Conservation (phyloP, 1,284 basidiomycete genomes). For the Ganoderma meredithae region DNA sequence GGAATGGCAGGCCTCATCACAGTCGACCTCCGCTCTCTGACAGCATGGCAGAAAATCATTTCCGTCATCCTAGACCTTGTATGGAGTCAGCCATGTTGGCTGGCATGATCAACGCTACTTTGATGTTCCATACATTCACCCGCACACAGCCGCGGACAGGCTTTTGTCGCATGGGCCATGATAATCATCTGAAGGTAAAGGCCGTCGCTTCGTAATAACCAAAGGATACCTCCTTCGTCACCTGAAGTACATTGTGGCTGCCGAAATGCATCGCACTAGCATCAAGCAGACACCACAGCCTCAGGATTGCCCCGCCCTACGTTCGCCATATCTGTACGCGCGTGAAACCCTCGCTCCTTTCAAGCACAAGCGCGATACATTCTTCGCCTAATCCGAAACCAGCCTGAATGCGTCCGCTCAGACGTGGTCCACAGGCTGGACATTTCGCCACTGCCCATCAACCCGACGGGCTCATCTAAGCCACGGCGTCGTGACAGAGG, state of each 20-base stretch:
- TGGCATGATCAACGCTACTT: neutral
- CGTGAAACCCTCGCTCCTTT: conserved; percentile 22
- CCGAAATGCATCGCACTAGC: conserved; percentile 42
- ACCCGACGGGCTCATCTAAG: neutral
- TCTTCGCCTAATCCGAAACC: conserved; percentile 34
- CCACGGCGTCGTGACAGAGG: neutral
- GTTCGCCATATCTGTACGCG: conserved; percentile 26
- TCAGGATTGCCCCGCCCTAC: conserved; percentile 9
- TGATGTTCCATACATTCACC: too few species aligned
- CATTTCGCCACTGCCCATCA: neutral
- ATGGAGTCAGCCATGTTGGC: conserved; percentile 61
- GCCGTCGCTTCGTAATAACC: conserved; percentile 20
- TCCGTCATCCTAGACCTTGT: conserved; percentile 71
- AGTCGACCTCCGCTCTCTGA: conserved; percentile 74
- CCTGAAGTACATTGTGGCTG: conserved; percentile 72
- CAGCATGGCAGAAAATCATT: conserved; percentile 77
- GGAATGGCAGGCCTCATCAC: conserved; percentile 76
- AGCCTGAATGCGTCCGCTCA: conserved; percentile 9
- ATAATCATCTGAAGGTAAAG: conserved; percentile 41
- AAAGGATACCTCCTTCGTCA: conserved; percentile 78
- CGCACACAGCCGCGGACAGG: conserved; percentile 23
- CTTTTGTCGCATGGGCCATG: conserved; percentile 44
- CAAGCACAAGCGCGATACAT: conserved; percentile 16
- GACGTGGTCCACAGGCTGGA: neutral
- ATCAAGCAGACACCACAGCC: conserved; percentile 2